phyloP scores from a whole-genome alignment of 192 early-diverging fungal genomes.

The Entrophospora sp. region DNA sequence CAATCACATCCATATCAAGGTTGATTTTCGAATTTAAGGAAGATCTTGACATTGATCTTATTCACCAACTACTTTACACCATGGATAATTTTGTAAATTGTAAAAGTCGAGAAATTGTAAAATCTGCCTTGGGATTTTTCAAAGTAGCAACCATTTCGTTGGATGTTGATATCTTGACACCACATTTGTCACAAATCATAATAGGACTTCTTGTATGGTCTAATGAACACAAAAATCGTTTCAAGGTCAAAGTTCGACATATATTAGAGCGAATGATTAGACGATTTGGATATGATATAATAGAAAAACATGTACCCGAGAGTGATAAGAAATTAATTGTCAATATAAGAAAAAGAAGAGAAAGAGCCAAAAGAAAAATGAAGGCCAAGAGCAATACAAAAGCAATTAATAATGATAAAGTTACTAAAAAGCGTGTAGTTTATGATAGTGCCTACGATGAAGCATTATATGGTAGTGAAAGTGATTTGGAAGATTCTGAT shows the following conservation, averaged over 20 bases:
- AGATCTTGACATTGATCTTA: conserved; percentile 51
- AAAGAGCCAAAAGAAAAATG: conserved; percentile 75
- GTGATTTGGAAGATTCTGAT: conserved; percentile 76
- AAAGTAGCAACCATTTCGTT: conserved; percentile 83
- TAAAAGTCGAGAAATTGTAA: conserved; percentile 84
- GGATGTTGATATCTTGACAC: conserved; percentile 58
- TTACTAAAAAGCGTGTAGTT: conserved; percentile 31
- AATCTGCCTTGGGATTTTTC: conserved; percentile 84
- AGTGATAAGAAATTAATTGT: conserved; percentile 77
- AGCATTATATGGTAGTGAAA: conserved; percentile 85
- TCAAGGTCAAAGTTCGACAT: conserved; percentile 87
- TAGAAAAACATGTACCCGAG: conserved; percentile 76
- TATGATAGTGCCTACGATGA: conserved; percentile 74
- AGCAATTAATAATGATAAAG: conserved; percentile 30
- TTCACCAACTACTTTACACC: conserved; percentile 69
- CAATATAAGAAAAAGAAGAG: conserved; percentile 89
- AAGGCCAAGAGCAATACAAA: conserved; percentile 32
- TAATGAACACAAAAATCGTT: conserved; percentile 76
- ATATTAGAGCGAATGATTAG: conserved; percentile 87
- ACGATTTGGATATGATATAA: conserved; percentile 70
- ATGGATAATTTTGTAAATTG: conserved; percentile 73
- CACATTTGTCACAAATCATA: conserved; percentile 68
- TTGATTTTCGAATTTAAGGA: conserved; percentile 89
- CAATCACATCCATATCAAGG: conserved; percentile 73
- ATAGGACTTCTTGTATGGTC: conserved; percentile 70